Evolutionary conservation across 306 rosid species (phyloP), one percentile per base, ranked within the genome.

Genomic region (Prunus kanzakura): DNA sequence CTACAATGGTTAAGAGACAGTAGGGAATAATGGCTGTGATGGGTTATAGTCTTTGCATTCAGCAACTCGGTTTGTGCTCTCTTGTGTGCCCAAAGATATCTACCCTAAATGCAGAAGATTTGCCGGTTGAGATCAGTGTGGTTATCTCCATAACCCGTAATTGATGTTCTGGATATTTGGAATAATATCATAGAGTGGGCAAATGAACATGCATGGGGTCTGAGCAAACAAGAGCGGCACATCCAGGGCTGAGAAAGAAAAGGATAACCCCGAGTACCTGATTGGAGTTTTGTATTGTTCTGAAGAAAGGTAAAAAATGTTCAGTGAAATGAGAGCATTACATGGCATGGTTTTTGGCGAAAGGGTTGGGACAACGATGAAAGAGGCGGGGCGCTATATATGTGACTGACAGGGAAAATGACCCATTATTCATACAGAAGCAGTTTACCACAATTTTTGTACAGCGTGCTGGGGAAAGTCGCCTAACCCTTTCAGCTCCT

Each of bases 11-110:
- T 96, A 87, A 75, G 80, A 75, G 78, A 83, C 76, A 18, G 67
- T 73, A 71, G 84, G 79, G 82, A 78, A 60, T 76, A 72, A 73
- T 83, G 83, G 87, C 87, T 79, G 84, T 92, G 89, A 89, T 87
- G 98, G 99, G 99, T 90, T 92, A 88, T 87, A 81, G 79, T 89
- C 93, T 83, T 91, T 86, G 97, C 92, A 86, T 81, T 88, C 97
- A 79, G 92, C 90, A 77, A 89, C 89, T 82, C 85, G 86, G 90
- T 85, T 82, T 91, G 92, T 96, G 97, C 96, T 87, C 85, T 89
- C 87, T 79, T 84, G 81, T 86, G 87, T 80, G 90, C 91, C 82
- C 86, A 81, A 80, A 79, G 83, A 79, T 73, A 68, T 83, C 86
- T 88, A 80, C 93, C 91, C 84, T 79, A 64, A 76, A 58, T 76